Base-by-base conservation (phyloP, 768 basidiomycete species). In the Boletus sensibilis region DNA sequence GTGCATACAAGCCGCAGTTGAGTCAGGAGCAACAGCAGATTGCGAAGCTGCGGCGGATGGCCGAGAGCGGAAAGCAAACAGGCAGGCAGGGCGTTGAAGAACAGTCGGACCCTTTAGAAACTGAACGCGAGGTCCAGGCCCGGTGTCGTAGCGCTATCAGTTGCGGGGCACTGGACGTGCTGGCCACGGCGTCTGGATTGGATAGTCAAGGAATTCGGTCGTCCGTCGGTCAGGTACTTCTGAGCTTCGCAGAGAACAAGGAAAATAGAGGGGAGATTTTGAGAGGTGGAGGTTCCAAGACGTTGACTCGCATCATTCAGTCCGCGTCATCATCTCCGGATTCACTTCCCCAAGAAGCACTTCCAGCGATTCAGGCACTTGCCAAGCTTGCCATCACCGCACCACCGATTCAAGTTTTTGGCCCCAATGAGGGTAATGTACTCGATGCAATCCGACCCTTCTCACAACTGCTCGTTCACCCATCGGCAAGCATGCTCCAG, bases 371-470 rank as follows among this genome's bases (percentile, higher is more conserved):
- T 27, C 96, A 98, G 70, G 94, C 94, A 3, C 75, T 97, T 27
- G 92, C 94, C 16, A 97, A 98, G 68, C 84, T 99, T 27, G 78
- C 92, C 43, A 98, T 98, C 64, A 98, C 96, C 1, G 81, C 94
- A 3, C 86, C 94, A 11, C 97, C 97, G 0, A 72, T 91, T 0
- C 88, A 92, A 58, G 90, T 98, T 31, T 95, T 97, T 73, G 95
- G 95, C 2, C 90, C 94, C 9, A 82, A 90, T 57, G 80, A 85
- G 39, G 84, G 86, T 7, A 85, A 84, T 3, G 78, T 89, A 33
- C 83, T 87, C 65, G 92, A 98, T 67, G 85, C 85, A n/a, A 84
- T 97, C 53, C 81, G 87, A 2, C 94, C 94, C 0, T 77, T 98
- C 48, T 82, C 88, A 10, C 67, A 84, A 29, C 75, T 97, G 53